Base-by-base conservation (phyloP, 768 basidiomycete genomes). In the Psilocybe cubensis region DNA sequence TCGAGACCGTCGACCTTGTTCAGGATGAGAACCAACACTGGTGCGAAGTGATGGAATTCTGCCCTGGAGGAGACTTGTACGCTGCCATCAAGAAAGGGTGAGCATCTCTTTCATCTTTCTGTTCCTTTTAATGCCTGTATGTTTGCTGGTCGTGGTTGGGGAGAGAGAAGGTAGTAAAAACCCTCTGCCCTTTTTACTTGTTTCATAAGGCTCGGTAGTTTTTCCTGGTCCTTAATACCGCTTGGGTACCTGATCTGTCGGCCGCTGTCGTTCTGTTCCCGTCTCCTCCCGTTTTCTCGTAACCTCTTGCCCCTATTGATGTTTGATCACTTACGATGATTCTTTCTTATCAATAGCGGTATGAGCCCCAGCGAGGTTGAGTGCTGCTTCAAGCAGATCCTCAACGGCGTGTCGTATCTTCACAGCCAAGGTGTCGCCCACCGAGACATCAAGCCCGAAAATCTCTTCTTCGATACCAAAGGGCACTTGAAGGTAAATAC, bases 11-110 rank as follows among this genome's bases (percentile, higher is more conserved):
- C 57, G 96, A 99, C 72, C 87, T 99, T 57, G 91, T 99, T n/a
- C 97, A 99, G 67, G 97, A 99, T 73, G 96, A 99, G 75, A 84
- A 78, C 60, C 88, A 93, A 60, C 88, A 94, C 68, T 99, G 96
- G 96, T 99, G 96, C 69, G 97, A 98, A 72, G 96, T 99, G 44
- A 98, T 99, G 96, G 97, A 98, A 73, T 99, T 94, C 70, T 99
- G 96, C 69, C 95, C 95, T 3, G 97, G 97, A 42, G 96, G 96
- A 2, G 96, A 99, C 76, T 81, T 99, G 31, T 99, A 99, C 70
- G 96, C 96, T 24, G 96, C 95, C 33, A 99, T 99, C 77, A 98
- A 98, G 85, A 95, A 93, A 73, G 96, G 96, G 78, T 78, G 70
- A 66, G 78, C 70, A 7, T 8, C 42, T 52, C 11, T 44, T 47